Percentiles rank a stretch among this genome's conserved stretches.
Conservation (phyloP, 306 rosid genomes). For the Sechiopsis laciniata region DNA sequence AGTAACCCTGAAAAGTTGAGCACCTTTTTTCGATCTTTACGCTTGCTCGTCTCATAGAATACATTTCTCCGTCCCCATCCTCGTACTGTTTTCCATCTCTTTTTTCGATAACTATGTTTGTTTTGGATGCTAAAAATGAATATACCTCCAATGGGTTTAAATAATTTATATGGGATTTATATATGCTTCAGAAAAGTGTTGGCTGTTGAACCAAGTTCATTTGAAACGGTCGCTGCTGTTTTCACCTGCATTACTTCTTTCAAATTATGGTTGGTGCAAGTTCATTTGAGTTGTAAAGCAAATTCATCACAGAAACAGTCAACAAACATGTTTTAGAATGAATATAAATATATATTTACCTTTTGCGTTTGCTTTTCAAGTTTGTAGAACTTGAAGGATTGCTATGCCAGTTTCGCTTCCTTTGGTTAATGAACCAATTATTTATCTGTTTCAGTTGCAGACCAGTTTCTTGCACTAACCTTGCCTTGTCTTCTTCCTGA, state of each 20-base stretch:
- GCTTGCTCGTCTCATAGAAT: not conserved
- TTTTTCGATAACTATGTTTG: not conserved
- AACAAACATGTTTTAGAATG: too few relatives aligned
- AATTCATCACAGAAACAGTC: too few relatives aligned
- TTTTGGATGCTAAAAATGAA: not conserved
- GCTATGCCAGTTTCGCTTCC: constrained; percentile 99
- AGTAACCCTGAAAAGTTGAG: not conserved
- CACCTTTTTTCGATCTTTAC: not conserved
- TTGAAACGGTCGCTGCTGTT: constrained; percentile 38
- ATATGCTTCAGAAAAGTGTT: constrained; percentile 5
- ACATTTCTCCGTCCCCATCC: not conserved
- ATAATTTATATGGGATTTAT: not conserved
- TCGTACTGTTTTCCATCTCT: not conserved
- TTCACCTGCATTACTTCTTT: constrained; percentile 77
- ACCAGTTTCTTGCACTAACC: constrained; percentile 95
- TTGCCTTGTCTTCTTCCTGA: constrained; percentile 95
- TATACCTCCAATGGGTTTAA: not conserved
- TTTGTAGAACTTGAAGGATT: constrained; percentile 87
- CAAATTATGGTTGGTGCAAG: constrained; percentile 43
- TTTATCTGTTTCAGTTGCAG: constrained; percentile 91
- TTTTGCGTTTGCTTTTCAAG: constrained; percentile 92
- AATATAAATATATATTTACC: constrained; percentile 35
- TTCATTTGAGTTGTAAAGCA: not conserved
- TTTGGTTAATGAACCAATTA: constrained; percentile 97
- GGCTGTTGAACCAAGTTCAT: constrained; percentile 32